Base-by-base conservation (phyloP, 306 rosid genomes). In the Cicer judaicum region DNA sequence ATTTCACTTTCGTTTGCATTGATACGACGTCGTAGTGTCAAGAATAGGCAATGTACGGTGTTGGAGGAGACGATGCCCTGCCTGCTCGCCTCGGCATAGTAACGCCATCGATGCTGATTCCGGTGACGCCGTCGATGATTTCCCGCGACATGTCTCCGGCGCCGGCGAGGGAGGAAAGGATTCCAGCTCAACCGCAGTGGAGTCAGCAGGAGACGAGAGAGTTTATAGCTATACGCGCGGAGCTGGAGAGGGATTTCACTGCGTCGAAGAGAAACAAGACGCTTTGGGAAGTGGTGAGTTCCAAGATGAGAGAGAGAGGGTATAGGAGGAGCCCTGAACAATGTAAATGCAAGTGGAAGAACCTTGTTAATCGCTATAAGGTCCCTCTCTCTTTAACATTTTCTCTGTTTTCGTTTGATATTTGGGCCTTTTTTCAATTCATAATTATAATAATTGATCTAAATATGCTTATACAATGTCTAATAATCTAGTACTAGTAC, bases 321-420 rank as follows among this genome's bases (percentile, higher is more conserved):
- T 91, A 80, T 77, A 81, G 81, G 47, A 82, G 97, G 53, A 93
- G 88, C 60, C 86, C 98, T 2, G 97, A 93, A 64, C 98, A 93
- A 87, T 93, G 98, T 74, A 93, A 93, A 83, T 93, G 96, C 87
- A 93, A 93, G 85, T 93, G 98, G 98, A 93, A 93, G 80, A 93
- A 91, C 83, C 96, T 93, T 55, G 90, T 93, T 77, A 89, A 85
- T 74, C 97, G 98, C 53, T 93, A 93, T 85, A 93, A 93, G 98
- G 98, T 90, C 6, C 19, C 3, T 43, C 49, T 76, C 10, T 71
- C 62, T 10, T 24, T 44, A 12, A 5, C 19, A 6, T 60, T 60
- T 46, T 65, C 11, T 64, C 9, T 64, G 50, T 18, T 42, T 64
- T 64, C 3, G 55, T 46, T 56, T 73, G 10, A 57, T 18, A 63